Base-by-base conservation (phyloP, 2,329 filamentous ascomycete genomes). In the Thermoascus crustaceus region DNA sequence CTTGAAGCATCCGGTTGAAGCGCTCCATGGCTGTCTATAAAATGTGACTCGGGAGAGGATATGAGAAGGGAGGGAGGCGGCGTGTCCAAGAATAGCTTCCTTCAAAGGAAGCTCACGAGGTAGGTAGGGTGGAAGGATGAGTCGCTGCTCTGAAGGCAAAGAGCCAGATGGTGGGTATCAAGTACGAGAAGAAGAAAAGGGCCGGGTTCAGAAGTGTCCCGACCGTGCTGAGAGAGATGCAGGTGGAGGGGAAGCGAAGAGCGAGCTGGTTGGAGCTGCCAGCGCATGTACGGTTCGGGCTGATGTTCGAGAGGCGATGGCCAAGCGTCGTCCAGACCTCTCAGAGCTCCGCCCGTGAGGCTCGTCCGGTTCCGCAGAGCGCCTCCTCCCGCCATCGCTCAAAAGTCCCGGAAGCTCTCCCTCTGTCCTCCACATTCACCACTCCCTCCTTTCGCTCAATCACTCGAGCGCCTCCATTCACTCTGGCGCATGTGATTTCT, bases 11-110 rank as follows among this genome's bases (percentile, higher is more conserved):
- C 61, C 83, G 79, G 67, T 85, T 87, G 64, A 95, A 80, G 60
- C 89, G 81, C 60, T 96, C 89, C 89, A 95, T 96, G 40, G n/a
- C n/a, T n/a, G n/a, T n/a, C n/a, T n/a, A 47, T 70, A 20, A 30
- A 13, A 30, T 37, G 22, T 36, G 33, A 42, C 42, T 39, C 36
- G 41, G 22, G 36, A 29, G 37, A 42, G 52, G 35, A 47, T 35
- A 42, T 30, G 30, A 32, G 38, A 40, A 30, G 30, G 32, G 36
- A 41, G 41, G 32, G 43, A 40, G 39, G 35, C 38, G 41, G 27
- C 40, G 21, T 39, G 29, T 29, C 25, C 17, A 19, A 32, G 30
- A 11, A 32, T 19, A 22, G 30, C 30, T 32, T 32, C 30, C 30
- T 20, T 11, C 11, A 7, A 32, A 10, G 30, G 30, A 32, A 32